Percentiles rank a stretch among this genome's conserved stretches.
Conservation (phyloP, 2,329 filamentous ascomycete genomes). For the Cladobotryum mycophilum region DNA sequence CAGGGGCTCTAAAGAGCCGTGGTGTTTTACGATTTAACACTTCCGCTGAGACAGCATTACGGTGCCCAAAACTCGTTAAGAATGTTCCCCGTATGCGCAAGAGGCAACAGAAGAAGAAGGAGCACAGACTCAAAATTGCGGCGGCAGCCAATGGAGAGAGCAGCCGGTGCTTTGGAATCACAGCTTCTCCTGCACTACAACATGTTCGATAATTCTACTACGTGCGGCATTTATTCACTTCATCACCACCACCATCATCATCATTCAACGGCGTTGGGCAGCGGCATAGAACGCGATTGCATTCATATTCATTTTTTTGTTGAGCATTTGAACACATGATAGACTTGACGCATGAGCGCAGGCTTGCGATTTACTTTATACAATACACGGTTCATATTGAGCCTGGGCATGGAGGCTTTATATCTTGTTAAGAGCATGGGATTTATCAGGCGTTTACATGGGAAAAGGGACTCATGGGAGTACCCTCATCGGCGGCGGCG, state of each 20-base stretch:
- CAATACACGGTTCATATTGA: not conserved
- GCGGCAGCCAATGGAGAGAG: not conserved
- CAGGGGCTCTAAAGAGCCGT: slow-evolving; percentile 15
- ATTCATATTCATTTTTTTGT: not conserved
- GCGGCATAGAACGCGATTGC: not conserved
- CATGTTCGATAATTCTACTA: not conserved
- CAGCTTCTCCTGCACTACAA: not conserved
- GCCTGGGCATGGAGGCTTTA: not conserved
- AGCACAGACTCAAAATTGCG: slow-evolving; percentile 6
- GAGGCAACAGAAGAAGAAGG: slow-evolving; percentile 12
- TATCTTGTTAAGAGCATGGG: not conserved
- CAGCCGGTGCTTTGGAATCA: not conserved
- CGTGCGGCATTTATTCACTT: not conserved
- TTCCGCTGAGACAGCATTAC: slow-evolving; percentile 16
- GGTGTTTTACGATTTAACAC: slow-evolving; percentile 11
- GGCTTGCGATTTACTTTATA: slow-evolving; percentile 4
- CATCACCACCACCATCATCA: not conserved
- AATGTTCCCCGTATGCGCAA: slow-evolving; percentile 19
- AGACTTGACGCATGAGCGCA: not conserved
- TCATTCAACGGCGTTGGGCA: not conserved
- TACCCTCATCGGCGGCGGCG: no score
- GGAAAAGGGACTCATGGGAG: no score
- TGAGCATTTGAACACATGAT: not conserved
- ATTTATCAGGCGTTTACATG: no score
- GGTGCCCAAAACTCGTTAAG: slow-evolving; percentile 15